A percentile compares a stretch with the other conserved stretches of the same genome.
Conservation (phyloP, 169 alveolate genomes). For the Amoebophrya sp. region DNA sequence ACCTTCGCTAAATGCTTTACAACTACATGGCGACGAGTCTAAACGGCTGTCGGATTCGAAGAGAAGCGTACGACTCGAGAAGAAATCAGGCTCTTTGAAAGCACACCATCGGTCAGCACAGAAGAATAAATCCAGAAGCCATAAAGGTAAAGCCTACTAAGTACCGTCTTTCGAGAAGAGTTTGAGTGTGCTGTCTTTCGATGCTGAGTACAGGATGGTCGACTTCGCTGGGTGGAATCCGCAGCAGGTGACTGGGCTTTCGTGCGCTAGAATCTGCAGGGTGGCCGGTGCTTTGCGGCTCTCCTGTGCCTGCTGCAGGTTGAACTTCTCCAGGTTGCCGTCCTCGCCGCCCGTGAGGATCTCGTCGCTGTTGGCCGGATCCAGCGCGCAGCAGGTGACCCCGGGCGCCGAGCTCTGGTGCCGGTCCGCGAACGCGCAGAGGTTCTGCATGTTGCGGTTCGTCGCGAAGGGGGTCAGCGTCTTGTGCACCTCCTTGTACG, state of each 20-base stretch:
- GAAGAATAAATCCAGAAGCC: too few relatives aligned
- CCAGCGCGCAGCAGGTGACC: not conserved
- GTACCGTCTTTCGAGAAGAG: not conserved
- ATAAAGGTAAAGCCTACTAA: too few relatives aligned
- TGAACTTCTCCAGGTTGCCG: not conserved
- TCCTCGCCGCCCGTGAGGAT: not conserved
- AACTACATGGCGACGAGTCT: too few relatives aligned
- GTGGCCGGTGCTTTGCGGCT: not conserved
- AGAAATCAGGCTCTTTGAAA: too few relatives aligned
- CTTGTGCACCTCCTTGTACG: not conserved
- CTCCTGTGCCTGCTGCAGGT: not conserved
- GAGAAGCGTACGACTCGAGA: too few relatives aligned
- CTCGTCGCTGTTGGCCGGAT: not conserved
- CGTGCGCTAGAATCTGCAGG: not conserved
- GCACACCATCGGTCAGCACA: too few relatives aligned
- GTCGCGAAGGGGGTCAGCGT: not conserved
- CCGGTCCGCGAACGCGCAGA: not conserved
- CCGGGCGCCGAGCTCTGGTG: not conserved
- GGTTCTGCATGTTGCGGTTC: not conserved
- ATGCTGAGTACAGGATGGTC: not conserved
- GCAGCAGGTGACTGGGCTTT: not conserved
- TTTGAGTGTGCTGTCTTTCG: not conserved
- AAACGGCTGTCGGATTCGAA: too few relatives aligned
- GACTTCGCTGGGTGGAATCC: not conserved
- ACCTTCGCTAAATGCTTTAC: too few relatives aligned